Conservation (phyloP, 1,284 basidiomycete genomes). For the Tilletia caries region DNA sequence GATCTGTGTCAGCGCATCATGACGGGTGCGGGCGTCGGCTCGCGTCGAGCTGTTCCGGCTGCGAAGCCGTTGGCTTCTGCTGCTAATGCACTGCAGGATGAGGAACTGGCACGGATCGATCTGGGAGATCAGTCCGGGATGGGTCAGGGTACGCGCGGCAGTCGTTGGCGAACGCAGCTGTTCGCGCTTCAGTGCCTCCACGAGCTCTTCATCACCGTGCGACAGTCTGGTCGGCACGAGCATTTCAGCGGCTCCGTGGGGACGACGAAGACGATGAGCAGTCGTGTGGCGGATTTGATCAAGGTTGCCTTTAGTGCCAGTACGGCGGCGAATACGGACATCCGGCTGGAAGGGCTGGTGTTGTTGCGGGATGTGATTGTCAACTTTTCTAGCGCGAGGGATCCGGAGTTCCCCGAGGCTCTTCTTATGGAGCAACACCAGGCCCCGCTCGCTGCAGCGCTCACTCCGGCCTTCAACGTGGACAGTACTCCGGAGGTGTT, state of each 20-base stretch:
- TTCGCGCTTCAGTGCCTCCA: slow-evolving; percentile 92
- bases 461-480: slow-evolving; percentile 92
- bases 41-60: slow-evolving; percentile 60
- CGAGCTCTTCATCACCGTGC: slow-evolving; percentile 75
- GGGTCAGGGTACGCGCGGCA: slow-evolving; percentile 26
- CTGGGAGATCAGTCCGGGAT: slow-evolving; percentile 28
- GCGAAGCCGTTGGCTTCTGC: slow-evolving; percentile 47
- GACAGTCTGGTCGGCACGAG: slow-evolving; percentile 65
- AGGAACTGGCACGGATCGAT: slow-evolving; percentile 79
- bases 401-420: slow-evolving; percentile 87
- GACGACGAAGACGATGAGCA: slow-evolving; percentile 63
- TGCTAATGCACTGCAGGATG: slow-evolving; percentile 62
- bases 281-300: slow-evolving; percentile 85
- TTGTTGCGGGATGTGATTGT: slow-evolving; percentile 89
- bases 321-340: slow-evolving; percentile 90
- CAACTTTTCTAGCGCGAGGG: slow-evolving; percentile 80
- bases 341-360: slow-evolving; percentile 84
- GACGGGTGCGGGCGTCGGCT: slow-evolving; percentile 59
- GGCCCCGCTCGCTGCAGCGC: slow-evolving; percentile 92
- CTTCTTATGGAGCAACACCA: slow-evolving; percentile 95
- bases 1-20: slow-evolving; percentile 96
- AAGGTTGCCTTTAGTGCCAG: slow-evolving; percentile 97
- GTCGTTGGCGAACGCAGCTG: slow-evolving; percentile 89
- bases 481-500: slow-evolving; percentile 95
- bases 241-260: slow-evolving; percentile 61